phyloP scores from a whole-genome alignment of 2,329 filamentous ascomycete genomes.

The Cladosporium cucumerinum region DNA sequence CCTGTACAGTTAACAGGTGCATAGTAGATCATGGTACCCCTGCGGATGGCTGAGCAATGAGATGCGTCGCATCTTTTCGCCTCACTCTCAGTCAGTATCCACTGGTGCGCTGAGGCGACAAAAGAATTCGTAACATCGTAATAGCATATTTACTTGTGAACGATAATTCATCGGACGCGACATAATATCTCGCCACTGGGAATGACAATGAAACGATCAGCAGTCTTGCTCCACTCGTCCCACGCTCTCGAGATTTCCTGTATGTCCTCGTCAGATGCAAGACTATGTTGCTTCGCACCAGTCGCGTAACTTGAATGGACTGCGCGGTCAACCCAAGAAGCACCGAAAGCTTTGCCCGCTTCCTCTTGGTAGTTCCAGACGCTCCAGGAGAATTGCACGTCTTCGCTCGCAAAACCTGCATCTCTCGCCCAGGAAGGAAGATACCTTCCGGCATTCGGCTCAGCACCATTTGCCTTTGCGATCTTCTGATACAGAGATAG shows the following conservation, averaged over 20 bases:
- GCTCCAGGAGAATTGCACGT: conserved; percentile 13
- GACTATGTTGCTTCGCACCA: conserved; percentile 2
- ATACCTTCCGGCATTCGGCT: conserved; percentile 18
- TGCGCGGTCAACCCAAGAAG: conserved; percentile 3
- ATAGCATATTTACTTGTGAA: not conserved
- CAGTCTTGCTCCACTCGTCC: conserved; percentile 2
- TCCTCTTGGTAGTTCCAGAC: conserved; percentile 16
- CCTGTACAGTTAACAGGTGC: too few species aligned
- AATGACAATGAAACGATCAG: conserved; percentile 6
- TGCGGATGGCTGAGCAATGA: too few species aligned
- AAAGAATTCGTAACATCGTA: too few species aligned
- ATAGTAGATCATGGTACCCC: too few species aligned
- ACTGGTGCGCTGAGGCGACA: too few species aligned
- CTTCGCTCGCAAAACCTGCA: conserved; percentile 15
- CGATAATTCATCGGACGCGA: not conserved
- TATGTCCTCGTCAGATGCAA: not conserved
- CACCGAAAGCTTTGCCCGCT: not conserved
- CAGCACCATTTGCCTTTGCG: conserved; percentile 17
- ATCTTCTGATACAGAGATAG: conserved; percentile 14
- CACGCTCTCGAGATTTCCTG: not conserved
- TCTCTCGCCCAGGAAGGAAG: conserved; percentile 15
- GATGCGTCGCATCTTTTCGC: too few species aligned
- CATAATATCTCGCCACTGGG: conserved; percentile 5
- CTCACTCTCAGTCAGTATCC: too few species aligned
- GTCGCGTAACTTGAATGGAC: conserved; percentile 15